Percentiles rank a stretch among this genome's conserved stretches.
Conservation (phyloP, 2,329 filamentous ascomycete species). For the Scedosporium aurantiacum region DNA sequence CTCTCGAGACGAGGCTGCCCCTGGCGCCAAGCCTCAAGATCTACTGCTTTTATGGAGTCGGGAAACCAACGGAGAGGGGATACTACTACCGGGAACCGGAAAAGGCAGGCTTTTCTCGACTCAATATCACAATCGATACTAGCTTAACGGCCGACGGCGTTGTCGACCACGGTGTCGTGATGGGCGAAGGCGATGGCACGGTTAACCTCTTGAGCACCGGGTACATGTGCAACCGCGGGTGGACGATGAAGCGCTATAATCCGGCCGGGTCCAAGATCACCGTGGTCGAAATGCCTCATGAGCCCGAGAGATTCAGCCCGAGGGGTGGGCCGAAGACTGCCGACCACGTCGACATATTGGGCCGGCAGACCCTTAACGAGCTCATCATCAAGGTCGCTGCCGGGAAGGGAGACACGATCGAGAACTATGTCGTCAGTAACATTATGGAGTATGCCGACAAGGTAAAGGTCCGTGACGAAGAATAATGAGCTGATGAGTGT, state of each 20-base stretch:
- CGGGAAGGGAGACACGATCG: constrained; percentile 69
- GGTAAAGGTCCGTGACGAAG: constrained; percentile 70
- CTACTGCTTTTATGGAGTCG: constrained; percentile 94
- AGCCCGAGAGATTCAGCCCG: constrained; percentile 85
- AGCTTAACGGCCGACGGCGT: constrained; percentile 45
- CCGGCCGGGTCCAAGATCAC: constrained; percentile 72
- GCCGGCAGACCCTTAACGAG: constrained; percentile 80
- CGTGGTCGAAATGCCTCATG: constrained; percentile 91
- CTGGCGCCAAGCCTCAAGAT: constrained; percentile 84
- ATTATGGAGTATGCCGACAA: constrained; percentile 74
- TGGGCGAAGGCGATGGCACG: constrained; percentile 93
- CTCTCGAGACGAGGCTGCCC: constrained; percentile 77
- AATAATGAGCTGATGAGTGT: background rate
- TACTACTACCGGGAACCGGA: constrained; percentile 79
- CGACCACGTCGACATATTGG: constrained; percentile 94
- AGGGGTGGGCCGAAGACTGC: constrained; percentile 61
- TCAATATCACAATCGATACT: constrained; percentile 68
- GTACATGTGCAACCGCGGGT: constrained; percentile 95
- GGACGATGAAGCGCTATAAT: constrained; percentile 90
- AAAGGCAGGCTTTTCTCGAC: constrained; percentile 48
- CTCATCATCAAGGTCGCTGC: constrained; percentile 77
- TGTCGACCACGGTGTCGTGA: constrained; percentile 75
- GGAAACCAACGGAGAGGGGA: constrained; percentile 82
- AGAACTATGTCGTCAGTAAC: constrained; percentile 66
- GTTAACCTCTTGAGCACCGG: constrained; percentile 85